Base-by-base conservation (phyloP, 2,329 filamentous ascomycete genomes). In the Alternaria brassicicola region DNA sequence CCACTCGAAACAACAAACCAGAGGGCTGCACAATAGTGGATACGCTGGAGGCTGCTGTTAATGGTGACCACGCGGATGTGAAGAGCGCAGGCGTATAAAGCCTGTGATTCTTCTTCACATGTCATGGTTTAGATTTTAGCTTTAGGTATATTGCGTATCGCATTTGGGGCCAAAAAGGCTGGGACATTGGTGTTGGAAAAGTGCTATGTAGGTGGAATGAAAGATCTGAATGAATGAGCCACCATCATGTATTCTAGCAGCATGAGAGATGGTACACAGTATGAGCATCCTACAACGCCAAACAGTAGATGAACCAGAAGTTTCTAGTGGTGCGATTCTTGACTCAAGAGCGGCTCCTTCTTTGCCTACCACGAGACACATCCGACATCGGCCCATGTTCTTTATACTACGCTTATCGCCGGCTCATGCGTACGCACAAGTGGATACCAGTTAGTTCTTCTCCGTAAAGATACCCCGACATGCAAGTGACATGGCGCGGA, bases 21-120 rank as follows among this genome's bases (percentile, higher is more conserved):
- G 56, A 46, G 31, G 62, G 59, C 26, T 66, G 65, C 26, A 65
- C 60, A 3, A 45, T 74, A 9, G 71, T 76, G 8, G 62, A 68
- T 15, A 69, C 59, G 39, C 47, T 76, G 28, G 73, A 76, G 54
- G 69, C 67, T 6, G 66, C 61, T 9, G 71, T 76, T 0, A 71
- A 71, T 30, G 72, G 72, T 4, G 52, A 56, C 23, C 60, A 68
- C 33, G 65, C 65, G 0, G 62, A 65, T 23, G 66, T 67, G 6
- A 51, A 67, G 52, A 64, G 67, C n/a, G 64, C 55, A 9, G 63
- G 64, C 9, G 63, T 66, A 5, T 69, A 53, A 52, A 25, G 15
- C 8, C 28, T 31, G 23, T 17, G 7, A n/a, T 25, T 31, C 23
- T n/a, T 31, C 17, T 33, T 4, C n/a, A 26, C 39, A 19, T 47